A percentile compares a stretch with the other conserved stretches of the same genome.
Conservation (phyloP, 2,329 filamentous ascomycete genomes). For the Metarhizium brunneum region DNA sequence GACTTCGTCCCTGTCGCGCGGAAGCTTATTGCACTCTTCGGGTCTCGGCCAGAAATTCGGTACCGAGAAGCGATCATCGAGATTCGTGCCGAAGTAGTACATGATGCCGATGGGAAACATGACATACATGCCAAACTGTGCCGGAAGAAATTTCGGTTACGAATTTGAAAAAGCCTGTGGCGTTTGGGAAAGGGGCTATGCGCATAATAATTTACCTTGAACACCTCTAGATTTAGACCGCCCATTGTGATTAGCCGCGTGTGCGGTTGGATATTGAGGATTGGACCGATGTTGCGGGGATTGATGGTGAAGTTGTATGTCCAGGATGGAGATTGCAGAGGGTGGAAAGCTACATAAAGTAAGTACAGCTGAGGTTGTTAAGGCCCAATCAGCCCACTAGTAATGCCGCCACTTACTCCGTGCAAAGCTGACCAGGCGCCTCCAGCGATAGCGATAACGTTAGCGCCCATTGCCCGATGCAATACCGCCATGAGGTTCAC, state of each 20-base stretch:
- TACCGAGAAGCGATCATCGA: slow-evolving; percentile 83
- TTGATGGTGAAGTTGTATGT: background rate
- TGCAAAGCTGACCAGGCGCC: too few species aligned
- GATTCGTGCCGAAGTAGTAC: slow-evolving; percentile 99
- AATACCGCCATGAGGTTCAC: too few species aligned
- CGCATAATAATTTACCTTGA: slow-evolving; percentile 58
- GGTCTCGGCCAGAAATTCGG: slow-evolving; percentile 89
- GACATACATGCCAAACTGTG: slow-evolving; percentile 93
- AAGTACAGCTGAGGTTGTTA: too few species aligned
- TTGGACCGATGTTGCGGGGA: background rate
- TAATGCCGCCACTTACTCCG: too few species aligned
- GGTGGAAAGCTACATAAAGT: background rate
- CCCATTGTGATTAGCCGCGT: slow-evolving; percentile 45
- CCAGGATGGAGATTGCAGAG: background rate
- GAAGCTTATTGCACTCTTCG: slow-evolving; percentile 67
- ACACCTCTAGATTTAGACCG: slow-evolving; percentile 85
- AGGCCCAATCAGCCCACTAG: too few species aligned
- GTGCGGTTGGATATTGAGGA: background rate
- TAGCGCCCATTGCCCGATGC: too few species aligned
- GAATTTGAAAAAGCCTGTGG: background rate
- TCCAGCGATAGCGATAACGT: too few species aligned
- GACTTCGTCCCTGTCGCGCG: slow-evolving; percentile 74
- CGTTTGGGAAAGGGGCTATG: background rate
- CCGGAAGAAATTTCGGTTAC: background rate
- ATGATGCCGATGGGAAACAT: slow-evolving; percentile 98